Base-by-base conservation (phyloP, 352 stramenopile genomes). In the Globisporangium iwayamae region DNA sequence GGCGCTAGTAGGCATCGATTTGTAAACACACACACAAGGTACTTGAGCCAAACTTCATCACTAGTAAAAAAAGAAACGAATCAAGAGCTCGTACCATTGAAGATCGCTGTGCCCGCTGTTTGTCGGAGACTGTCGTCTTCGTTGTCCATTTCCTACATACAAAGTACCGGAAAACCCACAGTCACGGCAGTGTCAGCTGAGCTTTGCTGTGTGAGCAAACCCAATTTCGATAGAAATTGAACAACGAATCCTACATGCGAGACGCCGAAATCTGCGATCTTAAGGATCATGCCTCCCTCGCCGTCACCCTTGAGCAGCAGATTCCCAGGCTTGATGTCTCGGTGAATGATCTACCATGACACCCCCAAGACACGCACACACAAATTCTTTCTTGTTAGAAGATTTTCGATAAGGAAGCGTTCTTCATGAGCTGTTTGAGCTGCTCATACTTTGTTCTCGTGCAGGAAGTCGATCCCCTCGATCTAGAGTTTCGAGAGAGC, bases 261-360 rank as follows among this genome's bases (percentile, higher is more conserved):
- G 65, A 91, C 79, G 20, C 85, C 85, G 68, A 93, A 93, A 63
- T 93, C 85, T 11, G 85, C 83, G 56, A 93, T 79, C 56, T 92
- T 93, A 34, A 93, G 74, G n/a, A 91, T 73, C 38, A 73, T 70
- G 56, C 89, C 83, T 43, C 76, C 70, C 25, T 88, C 74, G 13
- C 79, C 78, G 2, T 73, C 50, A 9, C 71, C 78, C 61, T 89
- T 90, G 30, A 92, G 72, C 22, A 93, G 66, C 59, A 93, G 67
- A 34, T 93, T 92, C 5, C 85, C 83, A 16, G 85, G 85, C 28
- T 93, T 93, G 62, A 93, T 92, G 48, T 93, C 85, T 9, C 85
- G 81, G 60, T 93, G 85, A 56, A 93, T 90, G 58, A 93, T 81
- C 79, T 90, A 56, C n/a, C 9, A 8, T 14, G 4, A 7, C 5